Conservation (phyloP, 2,329 filamentous ascomycete genomes). For the Bipolaris gigantea region DNA sequence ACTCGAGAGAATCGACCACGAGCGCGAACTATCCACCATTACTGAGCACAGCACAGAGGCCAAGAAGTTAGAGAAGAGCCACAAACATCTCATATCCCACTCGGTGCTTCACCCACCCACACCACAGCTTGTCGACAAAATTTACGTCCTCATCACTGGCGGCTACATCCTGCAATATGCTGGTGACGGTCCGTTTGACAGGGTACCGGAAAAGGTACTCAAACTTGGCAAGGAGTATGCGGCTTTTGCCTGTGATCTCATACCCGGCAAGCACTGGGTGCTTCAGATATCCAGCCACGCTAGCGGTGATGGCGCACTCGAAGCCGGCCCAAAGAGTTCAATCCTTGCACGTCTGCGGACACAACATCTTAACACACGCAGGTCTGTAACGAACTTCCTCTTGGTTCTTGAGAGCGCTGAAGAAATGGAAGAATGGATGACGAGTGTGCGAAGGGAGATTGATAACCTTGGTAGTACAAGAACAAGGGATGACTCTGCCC, state of each 20-base stretch:
- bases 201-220: constrained; percentile 73
- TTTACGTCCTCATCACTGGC: constrained; percentile 70
- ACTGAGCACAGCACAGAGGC: constrained; percentile 33
- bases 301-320: constrained; percentile 58
- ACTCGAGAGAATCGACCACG: constrained; percentile 43
- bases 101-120: constrained; percentile 51
- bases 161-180: constrained; percentile 76
- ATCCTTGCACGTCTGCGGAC: constrained; percentile 68
- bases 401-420: constrained; percentile 73
- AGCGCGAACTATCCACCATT: constrained; percentile 36
- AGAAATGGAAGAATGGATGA: constrained; percentile 77
- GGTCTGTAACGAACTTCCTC: constrained; percentile 65
- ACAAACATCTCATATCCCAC: constrained; percentile 45
- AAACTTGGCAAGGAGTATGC: constrained; percentile 74
- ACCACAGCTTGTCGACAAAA: constrained; percentile 70
- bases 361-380: constrained; percentile 57
- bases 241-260: constrained; percentile 77
- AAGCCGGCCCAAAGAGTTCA: constrained; percentile 55
- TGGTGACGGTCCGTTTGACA: constrained; percentile 68
- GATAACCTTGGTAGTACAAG: constrained; percentile 69
- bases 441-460: constrained; percentile 68
- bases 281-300: constrained; percentile 71
- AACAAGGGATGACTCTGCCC: constrained; percentile 32
- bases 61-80: constrained; percentile 48
- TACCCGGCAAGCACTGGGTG: constrained; percentile 79